phyloP scores from a whole-genome alignment of 495 filamentous ascomycete species.

The Penicillium angulare region DNA sequence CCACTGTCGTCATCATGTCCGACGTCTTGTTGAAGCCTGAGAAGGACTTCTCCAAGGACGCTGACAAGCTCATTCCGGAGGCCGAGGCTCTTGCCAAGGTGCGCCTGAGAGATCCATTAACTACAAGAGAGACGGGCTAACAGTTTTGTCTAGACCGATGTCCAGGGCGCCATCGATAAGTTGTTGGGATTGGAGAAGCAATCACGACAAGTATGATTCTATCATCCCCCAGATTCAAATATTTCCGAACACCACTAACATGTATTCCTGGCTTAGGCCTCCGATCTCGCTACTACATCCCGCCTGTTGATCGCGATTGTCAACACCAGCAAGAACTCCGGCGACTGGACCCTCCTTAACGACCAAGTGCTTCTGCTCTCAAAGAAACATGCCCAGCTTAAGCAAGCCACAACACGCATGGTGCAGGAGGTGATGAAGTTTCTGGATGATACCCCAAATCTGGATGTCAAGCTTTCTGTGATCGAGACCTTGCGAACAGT shows the following conservation, averaged over 20 bases:
- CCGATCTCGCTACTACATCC: constrained; percentile 92
- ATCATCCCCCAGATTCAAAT: neutral
- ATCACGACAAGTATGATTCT: constrained; percentile 76
- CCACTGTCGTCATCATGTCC: constrained; percentile 52
- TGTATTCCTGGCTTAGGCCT: constrained; percentile 56
- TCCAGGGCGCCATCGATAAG: constrained; percentile 88
- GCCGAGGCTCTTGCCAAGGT: constrained; percentile 87
- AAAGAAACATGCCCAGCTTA: constrained; percentile 99
- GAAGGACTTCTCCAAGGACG: constrained; percentile 84
- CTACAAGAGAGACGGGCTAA: neutral
- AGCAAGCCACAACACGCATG: constrained; percentile 98
- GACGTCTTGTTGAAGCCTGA: constrained; percentile 64
- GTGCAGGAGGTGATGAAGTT: constrained; percentile 94
- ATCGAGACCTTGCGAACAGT: constrained; percentile 95
- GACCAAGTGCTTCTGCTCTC: constrained; percentile 94
- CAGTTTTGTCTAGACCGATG: constrained; percentile 59
- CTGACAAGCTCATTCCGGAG: constrained; percentile 85
- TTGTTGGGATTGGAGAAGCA: constrained; percentile 89
- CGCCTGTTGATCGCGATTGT: constrained; percentile 82
- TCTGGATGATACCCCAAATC: constrained; percentile 73
- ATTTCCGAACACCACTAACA: constrained; percentile 7
- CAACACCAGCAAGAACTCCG: constrained; percentile 88
- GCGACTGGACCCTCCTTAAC: constrained; percentile 89
- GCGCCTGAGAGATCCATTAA: constrained; percentile 6
- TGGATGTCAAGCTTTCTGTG: constrained; percentile 84